These are phyloP conservation scores for Cnidoscolus chayamansa DNA, from an alignment of 441 rosid genomes.

Conservation along the genomic window DNA sequence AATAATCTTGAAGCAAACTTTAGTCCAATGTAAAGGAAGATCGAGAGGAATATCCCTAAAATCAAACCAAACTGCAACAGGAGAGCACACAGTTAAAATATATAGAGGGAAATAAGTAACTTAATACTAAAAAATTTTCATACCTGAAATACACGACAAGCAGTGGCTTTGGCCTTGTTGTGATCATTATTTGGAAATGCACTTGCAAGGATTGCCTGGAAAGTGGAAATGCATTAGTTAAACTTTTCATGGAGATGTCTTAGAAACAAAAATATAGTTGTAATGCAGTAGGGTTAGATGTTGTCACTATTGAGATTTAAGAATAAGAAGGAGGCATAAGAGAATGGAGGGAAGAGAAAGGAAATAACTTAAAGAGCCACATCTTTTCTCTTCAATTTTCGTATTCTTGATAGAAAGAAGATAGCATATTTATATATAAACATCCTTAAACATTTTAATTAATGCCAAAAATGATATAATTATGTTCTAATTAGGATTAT, in stretches of 20 bases:
- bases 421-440: too few relatives aligned
- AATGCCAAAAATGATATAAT: too few relatives aligned
- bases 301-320: neutral
- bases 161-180: too few relatives aligned
- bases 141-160: neutral
- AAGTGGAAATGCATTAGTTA: neutral
- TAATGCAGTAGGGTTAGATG: neutral
- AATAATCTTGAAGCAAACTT: slow-evolving; percentile 38
- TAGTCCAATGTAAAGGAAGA: slow-evolving; percentile 34
- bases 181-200: slow-evolving; percentile 48
- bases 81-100: neutral
- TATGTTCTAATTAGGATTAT: too few relatives aligned
- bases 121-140: neutral
- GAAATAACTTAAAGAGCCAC: too few relatives aligned
- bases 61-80: slow-evolving; percentile 40
- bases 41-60: slow-evolving; percentile 40
- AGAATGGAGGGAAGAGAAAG: too few relatives aligned
- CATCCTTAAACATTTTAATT: too few relatives aligned
- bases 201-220: slow-evolving; percentile 52
- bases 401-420: too few relatives aligned
- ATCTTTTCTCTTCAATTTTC: too few relatives aligned
- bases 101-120: neutral
- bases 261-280: neutral
- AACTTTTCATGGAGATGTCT: neutral
- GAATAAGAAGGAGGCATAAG: too few relatives aligned